phyloP scores from a whole-genome alignment of 441 rosid species.

The Macaranga tanarius region DNA sequence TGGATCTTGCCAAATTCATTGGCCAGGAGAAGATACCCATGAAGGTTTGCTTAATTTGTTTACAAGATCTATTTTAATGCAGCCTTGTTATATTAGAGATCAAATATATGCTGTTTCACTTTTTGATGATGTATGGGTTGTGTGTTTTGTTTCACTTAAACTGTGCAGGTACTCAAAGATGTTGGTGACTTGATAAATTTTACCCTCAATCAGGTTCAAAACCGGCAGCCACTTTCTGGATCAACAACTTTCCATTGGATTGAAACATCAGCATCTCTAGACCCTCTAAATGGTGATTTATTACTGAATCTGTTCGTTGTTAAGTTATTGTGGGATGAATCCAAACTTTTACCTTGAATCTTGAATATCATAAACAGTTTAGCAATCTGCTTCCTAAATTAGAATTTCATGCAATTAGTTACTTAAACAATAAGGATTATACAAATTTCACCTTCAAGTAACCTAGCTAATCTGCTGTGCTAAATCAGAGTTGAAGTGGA shows the following conservation, averaged over 20 bases:
- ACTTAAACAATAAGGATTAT: background rate
- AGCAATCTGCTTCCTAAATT: background rate
- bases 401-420: background rate
- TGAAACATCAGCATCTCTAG: conserved; percentile 58
- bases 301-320: conserved; percentile 16
- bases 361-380: background rate
- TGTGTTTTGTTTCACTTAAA: conserved; percentile 21
- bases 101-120: background rate
- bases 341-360: background rate
- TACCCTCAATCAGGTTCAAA: conserved; percentile 73
- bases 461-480: too few relatives aligned
- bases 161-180: conserved; percentile 77
- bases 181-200: conserved; percentile 76
- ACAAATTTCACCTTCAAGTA: too few relatives aligned
- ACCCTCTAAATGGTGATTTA: conserved; percentile 75
- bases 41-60: conserved; percentile 52
- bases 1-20: conserved; percentile 77
- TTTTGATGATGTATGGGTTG: conserved; percentile 14
- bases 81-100: background rate
- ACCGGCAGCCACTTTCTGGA: conserved; percentile 67
- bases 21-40: conserved; percentile 84
- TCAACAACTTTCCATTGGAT: conserved; percentile 84
- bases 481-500: too few relatives aligned
- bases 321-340: background rate
- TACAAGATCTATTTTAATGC: background rate